Percentiles rank a stretch among this genome's conserved stretches.
These are phyloP conservation scores for Picochlorum sp. DNA, from an alignment of 139 green algal species.

Conservation along the genomic window DNA sequence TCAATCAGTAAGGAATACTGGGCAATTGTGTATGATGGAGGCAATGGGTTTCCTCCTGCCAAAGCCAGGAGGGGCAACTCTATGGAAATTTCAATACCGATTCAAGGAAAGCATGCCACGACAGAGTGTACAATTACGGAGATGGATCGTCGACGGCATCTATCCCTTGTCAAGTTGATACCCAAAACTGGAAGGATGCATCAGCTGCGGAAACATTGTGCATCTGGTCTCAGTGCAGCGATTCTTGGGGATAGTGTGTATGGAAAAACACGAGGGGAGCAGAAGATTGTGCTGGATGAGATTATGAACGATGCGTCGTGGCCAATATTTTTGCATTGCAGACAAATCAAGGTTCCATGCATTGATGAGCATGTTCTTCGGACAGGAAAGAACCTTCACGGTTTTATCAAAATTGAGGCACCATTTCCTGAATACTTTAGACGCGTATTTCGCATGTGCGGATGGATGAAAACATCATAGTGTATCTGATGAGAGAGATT, in stretches of 20 bases:
- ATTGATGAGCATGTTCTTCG: too few species aligned
- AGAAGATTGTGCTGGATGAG: not conserved
- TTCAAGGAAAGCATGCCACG: not conserved
- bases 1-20: slow-evolving; percentile 21
- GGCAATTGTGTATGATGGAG: slow-evolving; percentile 20
- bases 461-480: not conserved
- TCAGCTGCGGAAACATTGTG: slow-evolving; percentile 42
- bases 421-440: not conserved
- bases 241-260: slow-evolving; percentile 39
- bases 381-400: not conserved
- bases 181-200: slow-evolving; percentile 39
- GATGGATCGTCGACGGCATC: slow-evolving; percentile 2
- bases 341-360: slow-evolving; percentile 6
- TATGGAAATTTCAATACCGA: not conserved
- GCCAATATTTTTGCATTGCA: slow-evolving; percentile 30
- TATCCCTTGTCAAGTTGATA: slow-evolving; percentile 31
- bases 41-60: not conserved
- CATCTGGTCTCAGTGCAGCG: slow-evolving; percentile 18
- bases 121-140: not conserved
- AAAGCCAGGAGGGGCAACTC: not conserved
- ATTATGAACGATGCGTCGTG: not conserved
- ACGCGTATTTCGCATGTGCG: not conserved
- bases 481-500: not conserved
- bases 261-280: slow-evolving; percentile 5
- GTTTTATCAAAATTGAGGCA: not conserved